A percentile compares a stretch with the other conserved stretches of the same genome.
Conservation (phyloP, 129 eudicot species). For the Flaveria sonorensis region DNA sequence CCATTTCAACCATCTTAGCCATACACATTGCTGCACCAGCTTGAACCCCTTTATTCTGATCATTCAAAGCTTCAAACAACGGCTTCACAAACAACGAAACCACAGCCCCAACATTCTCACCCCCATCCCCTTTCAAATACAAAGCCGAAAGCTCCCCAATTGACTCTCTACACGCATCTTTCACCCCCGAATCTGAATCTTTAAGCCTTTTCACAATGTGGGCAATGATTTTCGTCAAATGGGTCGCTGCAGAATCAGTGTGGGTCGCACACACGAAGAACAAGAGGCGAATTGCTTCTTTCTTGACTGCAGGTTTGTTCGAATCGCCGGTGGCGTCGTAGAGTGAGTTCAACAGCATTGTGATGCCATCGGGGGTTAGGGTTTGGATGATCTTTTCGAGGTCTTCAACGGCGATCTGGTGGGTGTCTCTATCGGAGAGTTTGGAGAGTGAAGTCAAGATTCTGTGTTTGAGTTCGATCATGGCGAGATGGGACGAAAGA, state of each 20-base stretch:
- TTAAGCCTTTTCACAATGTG: constrained; percentile 74
- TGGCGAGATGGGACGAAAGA: constrained; percentile 74
- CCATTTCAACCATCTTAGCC: constrained; percentile 84
- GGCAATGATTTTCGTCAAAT: constrained; percentile 70
- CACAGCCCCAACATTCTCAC: constrained; percentile 56
- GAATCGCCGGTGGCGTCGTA: constrained; percentile 56
- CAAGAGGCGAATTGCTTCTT: constrained; percentile 74
- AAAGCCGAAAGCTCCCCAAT: constrained; percentile 68
- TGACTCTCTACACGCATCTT: constrained; percentile 75
- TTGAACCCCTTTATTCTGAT: constrained; percentile 84
- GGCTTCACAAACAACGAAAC: constrained; percentile 86
- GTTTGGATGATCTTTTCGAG: constrained; percentile 74
- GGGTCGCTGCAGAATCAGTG: constrained; percentile 71
- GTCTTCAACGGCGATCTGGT: constrained; percentile 96
- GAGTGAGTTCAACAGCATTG: constrained; percentile 85
- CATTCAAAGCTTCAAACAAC: constrained; percentile 83
- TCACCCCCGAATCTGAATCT: constrained; percentile 82
- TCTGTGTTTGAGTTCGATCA: constrained; percentile 87
- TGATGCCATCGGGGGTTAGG: constrained; percentile 69
- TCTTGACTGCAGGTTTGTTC: constrained; percentile 76
- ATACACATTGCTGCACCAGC: constrained; percentile 81
- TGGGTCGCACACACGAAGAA: constrained; percentile 61
- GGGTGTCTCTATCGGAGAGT: constrained; percentile 91
- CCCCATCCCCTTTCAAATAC: constrained; percentile 66
- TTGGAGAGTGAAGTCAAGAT: constrained; percentile 71